Conservation (phyloP, 2,329 filamentous ascomycete genomes). For the Epichloe bromicola region DNA sequence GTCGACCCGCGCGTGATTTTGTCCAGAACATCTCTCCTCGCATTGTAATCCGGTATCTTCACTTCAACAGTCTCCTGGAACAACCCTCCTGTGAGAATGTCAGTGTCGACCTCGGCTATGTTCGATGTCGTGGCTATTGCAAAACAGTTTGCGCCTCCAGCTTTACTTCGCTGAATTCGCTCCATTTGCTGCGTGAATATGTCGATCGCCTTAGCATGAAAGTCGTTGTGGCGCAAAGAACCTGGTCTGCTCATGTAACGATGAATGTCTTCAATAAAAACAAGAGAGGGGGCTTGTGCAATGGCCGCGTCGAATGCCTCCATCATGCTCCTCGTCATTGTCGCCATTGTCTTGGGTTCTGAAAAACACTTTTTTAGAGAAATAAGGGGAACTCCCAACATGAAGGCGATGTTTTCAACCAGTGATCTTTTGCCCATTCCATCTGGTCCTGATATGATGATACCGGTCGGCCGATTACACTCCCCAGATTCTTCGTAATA, state of each 20-base stretch:
- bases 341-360: slow-evolving; percentile 27
- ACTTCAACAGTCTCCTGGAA: slow-evolving; percentile 82
- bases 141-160: slow-evolving; percentile 65
- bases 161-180: slow-evolving; percentile 51
- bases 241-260: slow-evolving; percentile 63
- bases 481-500: slow-evolving; percentile 6
- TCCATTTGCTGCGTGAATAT: slow-evolving; percentile 83
- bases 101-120: slow-evolving; percentile 74
- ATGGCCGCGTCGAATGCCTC: slow-evolving; percentile 62
- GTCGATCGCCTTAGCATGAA: slow-evolving; percentile 76
- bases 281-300: slow-evolving; percentile 64
- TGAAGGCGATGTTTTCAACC: slow-evolving; percentile 59
- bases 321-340: slow-evolving; percentile 24
- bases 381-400: slow-evolving; percentile 60
- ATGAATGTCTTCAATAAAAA: slow-evolving; percentile 90
- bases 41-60: slow-evolving; percentile 68
- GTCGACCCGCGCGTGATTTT: slow-evolving; percentile 55
- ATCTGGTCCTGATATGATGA: slow-evolving; percentile 65
- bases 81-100: slow-evolving; percentile 56
- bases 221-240: slow-evolving; percentile 71
- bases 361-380: slow-evolving; percentile 28
- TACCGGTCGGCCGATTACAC: slow-evolving; percentile 30
- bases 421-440: slow-evolving; percentile 74
- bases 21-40: slow-evolving; percentile 64
- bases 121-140: slow-evolving; percentile 85